Conservation (phyloP, 768 basidiomycete genomes). For the Mycena leptocephala region DNA sequence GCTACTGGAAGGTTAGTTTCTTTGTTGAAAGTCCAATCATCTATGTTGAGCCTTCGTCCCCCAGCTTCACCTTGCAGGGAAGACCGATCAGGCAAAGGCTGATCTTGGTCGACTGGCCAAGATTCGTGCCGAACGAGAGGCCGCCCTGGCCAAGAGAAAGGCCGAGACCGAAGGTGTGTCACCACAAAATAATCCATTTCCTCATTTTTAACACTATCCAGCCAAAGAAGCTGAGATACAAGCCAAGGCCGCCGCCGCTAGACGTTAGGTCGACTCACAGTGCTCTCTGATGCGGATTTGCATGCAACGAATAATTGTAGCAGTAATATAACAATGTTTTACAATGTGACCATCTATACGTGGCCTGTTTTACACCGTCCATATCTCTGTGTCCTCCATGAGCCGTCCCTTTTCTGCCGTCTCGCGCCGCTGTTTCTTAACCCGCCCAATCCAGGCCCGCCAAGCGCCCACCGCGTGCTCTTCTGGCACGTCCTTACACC, state of each 20-base stretch:
- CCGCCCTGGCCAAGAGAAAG: slow-evolving; percentile 88
- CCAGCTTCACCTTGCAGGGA: slow-evolving; percentile 83
- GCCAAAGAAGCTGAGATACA: slow-evolving; percentile 78
- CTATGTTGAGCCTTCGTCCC: neutral
- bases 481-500: slow-evolving; percentile 65
- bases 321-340: neutral
- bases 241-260: slow-evolving; percentile 60
- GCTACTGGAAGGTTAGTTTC: slow-evolving; percentile 84
- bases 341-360: neutral
- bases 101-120: slow-evolving; percentile 90
- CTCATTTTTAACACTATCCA: slow-evolving; percentile 41
- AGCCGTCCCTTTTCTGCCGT: slow-evolving; percentile 40
- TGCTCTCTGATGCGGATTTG: neutral
- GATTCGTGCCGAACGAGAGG: slow-evolving; percentile 91
- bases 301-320: slow-evolving; percentile 20
- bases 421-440: slow-evolving; percentile 44
- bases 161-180: slow-evolving; percentile 88
- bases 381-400: slow-evolving; percentile 20
- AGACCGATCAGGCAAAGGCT: slow-evolving; percentile 92
- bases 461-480: slow-evolving; percentile 54
- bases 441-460: slow-evolving; percentile 49
- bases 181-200: neutral
- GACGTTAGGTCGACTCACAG: slow-evolving; percentile 36
- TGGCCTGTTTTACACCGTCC: neutral
- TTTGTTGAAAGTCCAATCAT: slow-evolving; percentile 3